Percentiles rank a stretch among this genome's conserved stretches.
Evolutionary conservation across 768 basidiomycete species (phyloP).

Genomic region (Termitomyces sp.): DNA sequence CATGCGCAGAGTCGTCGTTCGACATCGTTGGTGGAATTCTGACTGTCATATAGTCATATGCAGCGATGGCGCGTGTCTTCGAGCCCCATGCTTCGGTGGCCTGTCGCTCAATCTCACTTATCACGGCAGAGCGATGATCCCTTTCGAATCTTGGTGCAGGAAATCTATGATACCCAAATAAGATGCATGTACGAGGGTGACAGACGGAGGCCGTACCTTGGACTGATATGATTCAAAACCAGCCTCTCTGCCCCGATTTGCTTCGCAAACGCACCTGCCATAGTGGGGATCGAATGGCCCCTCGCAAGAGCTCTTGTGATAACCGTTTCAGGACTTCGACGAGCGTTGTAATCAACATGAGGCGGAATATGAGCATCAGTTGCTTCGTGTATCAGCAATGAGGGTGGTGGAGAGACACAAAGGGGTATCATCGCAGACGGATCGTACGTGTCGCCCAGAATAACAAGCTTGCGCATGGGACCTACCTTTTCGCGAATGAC

Average conservation of each 20-base stretch:
- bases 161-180: constrained; percentile 34
- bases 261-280: constrained; percentile 75
- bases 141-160: constrained; percentile 37
- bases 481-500: constrained; percentile 54
- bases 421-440: constrained; percentile 55
- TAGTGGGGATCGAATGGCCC: constrained; percentile 75
- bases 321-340: constrained; percentile 35
- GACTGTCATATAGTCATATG: constrained; percentile 53
- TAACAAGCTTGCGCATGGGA: constrained; percentile 57
- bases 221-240: constrained; percentile 75
- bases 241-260: constrained; percentile 52
- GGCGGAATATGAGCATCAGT: constrained; percentile 69
- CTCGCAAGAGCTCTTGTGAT: constrained; percentile 48
- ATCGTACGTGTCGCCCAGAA: constrained; percentile 77
- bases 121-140: constrained; percentile 38
- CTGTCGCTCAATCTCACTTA: constrained; percentile 57
- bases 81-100: constrained; percentile 56
- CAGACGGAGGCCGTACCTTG: constrained; percentile 37
- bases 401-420: constrained; percentile 40
- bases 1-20: not conserved
- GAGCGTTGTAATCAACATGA: constrained; percentile 44
- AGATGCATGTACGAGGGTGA: constrained; percentile 1
- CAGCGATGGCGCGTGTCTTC: constrained; percentile 39
- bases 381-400: constrained; percentile 82
- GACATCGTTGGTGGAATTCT: constrained; percentile 23